Base-by-base conservation (phyloP, 2,329 filamentous ascomycete species). In the Dactylellina parvicollis region DNA sequence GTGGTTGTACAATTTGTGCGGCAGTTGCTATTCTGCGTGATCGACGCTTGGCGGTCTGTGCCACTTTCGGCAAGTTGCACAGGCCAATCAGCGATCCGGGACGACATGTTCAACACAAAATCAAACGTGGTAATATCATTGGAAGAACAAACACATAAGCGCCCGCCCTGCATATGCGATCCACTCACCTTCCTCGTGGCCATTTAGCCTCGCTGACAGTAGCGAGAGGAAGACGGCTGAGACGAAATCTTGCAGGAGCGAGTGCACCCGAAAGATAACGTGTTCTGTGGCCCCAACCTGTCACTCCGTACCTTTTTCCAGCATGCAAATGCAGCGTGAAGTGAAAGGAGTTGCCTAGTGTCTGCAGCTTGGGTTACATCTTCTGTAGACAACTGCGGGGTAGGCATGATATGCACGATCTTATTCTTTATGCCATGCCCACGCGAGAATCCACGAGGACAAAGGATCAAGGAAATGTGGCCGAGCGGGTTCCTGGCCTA, bases 161-260 rank as follows among this genome's bases (percentile, higher is more conserved):
- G 65, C 67, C 52, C 57, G 4, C 50, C 57, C 34, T 56, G 57
- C 49, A 69, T 69, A 56, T 49, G 54, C 20, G 26, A 10, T 57
- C 56, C 59, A 57, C 52, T 38, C 44, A 64, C 59, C 67, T 18
- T 20, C 47, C 47, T 72, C 67, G 59, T 72, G 67, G 67, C 59
- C 67, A 71, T 72, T 59, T 72, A 72, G 67, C 67, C 67, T 72
- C 50, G 61, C 61, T 59, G 62, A 64, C 54, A 62, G 67, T 64
- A 72, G 67, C 67, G 67, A 72, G 59, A 28, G 42, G 28, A 36
- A 56, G 47, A 16, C n/a, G 56, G 59, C 67, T 65, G 66, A 56
- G 47, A 40, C 67, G 28, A 38, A 36, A 28, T 49, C 57, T 50
- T 20, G 66, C 42, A 59, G 67, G 60, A 72, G 24, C 30, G 57